phyloP scores from a whole-genome alignment of 371 early-diverging fungal genomes.

The Ordospora colligata region DNA sequence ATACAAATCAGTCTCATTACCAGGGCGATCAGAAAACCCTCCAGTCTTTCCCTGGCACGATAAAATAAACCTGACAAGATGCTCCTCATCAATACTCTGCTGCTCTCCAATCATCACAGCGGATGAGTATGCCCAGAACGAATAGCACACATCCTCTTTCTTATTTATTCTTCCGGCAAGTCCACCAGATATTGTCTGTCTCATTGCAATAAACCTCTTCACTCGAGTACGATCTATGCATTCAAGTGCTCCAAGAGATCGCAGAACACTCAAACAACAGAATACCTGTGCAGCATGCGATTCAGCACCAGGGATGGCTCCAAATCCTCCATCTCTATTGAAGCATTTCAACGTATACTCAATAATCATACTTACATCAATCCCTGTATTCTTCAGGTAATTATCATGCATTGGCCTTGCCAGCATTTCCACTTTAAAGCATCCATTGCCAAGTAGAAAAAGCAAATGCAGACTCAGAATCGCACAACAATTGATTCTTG shows the following conservation, averaged over 20 bases:
- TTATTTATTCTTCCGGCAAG: constrained; percentile 91
- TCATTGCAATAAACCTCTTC: constrained; percentile 79
- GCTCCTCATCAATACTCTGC: constrained; percentile 74
- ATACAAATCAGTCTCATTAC: constrained; percentile 81
- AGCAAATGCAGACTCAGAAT: constrained; percentile 69
- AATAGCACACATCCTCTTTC: constrained; percentile 91
- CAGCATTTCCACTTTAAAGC: not conserved
- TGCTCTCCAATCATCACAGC: constrained; percentile 70
- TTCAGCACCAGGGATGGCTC: constrained; percentile 78
- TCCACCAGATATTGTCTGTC: constrained; percentile 82
- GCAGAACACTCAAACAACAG: constrained; percentile 77
- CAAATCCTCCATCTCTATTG: constrained; percentile 94
- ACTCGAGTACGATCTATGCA: constrained; percentile 65
- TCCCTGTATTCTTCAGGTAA: constrained; percentile 59
- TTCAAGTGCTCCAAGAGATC: constrained; percentile 71
- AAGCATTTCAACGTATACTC: constrained; percentile 69
- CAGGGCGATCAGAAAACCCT: constrained; percentile 85
- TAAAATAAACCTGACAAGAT: constrained; percentile 70
- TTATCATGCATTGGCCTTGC: not conserved
- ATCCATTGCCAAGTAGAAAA: constrained; percentile 56
- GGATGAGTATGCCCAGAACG: constrained; percentile 91
- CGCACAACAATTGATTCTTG: constrained; percentile 78
- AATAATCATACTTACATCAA: constrained; percentile 67
- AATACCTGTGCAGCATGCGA: constrained; percentile 79
- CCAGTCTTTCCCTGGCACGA: constrained; percentile 73